Percentiles rank a stretch among this genome's conserved stretches.
Evolutionary conservation across 495 filamentous ascomycete species (phyloP).

Genomic region (Amniculicola lignicola): DNA sequence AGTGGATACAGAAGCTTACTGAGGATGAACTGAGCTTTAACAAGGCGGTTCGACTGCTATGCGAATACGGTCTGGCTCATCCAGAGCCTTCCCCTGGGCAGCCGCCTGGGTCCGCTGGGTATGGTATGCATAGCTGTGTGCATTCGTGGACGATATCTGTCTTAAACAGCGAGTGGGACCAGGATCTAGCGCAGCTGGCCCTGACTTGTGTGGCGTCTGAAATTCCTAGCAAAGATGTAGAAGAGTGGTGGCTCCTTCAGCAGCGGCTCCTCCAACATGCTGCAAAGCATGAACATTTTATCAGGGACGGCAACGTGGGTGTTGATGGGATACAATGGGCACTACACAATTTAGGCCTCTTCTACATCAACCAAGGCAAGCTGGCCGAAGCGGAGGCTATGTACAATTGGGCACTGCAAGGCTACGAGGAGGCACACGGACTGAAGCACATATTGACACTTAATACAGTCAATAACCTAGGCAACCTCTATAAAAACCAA

Average conservation of each 20-base stretch:
- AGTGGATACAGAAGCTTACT: constrained; percentile 19
- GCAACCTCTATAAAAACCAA: too few relatives aligned
- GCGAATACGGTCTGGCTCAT: constrained; percentile 35
- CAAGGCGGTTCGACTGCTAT: constrained; percentile 36
- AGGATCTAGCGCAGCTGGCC: not conserved
- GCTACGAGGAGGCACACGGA: constrained; percentile 1
- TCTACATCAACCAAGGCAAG: constrained; percentile 18
- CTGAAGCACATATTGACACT: constrained; percentile 2
- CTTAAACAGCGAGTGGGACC: not conserved
- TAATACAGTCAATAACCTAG: too few relatives aligned
- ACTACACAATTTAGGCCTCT: constrained; percentile 27
- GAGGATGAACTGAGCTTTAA: too few relatives aligned
- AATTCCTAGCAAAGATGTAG: not conserved
- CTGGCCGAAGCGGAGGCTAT: too few relatives aligned
- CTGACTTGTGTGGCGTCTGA: constrained; percentile 9
- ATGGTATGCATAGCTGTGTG: constrained; percentile 44
- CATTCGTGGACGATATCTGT: constrained; percentile 41
- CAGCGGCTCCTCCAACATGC: constrained; percentile 21
- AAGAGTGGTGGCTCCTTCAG: constrained; percentile 1
- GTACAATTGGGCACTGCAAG: too few relatives aligned
- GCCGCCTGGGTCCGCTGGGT: constrained; percentile 35
- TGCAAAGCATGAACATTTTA: not conserved
- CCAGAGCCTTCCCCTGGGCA: constrained; percentile 20
- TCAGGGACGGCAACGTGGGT: constrained; percentile 3
- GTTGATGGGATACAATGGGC: not conserved